phyloP scores from a whole-genome alignment of 768 basidiomycete species.

The Suillus subaureus region DNA sequence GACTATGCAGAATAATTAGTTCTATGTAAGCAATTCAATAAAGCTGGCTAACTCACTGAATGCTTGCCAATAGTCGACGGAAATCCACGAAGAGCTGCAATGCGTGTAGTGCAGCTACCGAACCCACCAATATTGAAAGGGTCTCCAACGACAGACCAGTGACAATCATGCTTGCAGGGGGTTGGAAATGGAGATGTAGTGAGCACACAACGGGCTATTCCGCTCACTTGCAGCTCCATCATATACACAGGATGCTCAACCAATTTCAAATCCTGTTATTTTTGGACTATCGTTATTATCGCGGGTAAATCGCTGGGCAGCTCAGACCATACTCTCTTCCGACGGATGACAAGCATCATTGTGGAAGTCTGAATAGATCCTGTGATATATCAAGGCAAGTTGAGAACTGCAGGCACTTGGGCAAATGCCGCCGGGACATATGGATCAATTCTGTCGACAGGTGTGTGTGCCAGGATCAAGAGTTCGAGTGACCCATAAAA shows the following conservation, averaged over 20 bases:
- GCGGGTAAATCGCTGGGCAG: too few species aligned
- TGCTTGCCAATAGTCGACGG: slow-evolving; percentile 7
- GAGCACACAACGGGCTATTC: background rate
- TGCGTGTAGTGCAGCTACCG: slow-evolving; percentile 4
- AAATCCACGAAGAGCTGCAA: slow-evolving; percentile 12
- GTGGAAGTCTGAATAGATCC: background rate
- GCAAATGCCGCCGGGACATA: background rate
- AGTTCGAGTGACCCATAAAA: background rate
- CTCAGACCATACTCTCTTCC: background rate
- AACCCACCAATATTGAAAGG: slow-evolving; percentile 8
- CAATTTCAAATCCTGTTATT: background rate
- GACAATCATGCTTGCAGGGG: background rate
- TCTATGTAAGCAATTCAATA: background rate
- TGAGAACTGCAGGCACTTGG: background rate
- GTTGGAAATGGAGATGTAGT: background rate
- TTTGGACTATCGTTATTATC: too few species aligned
- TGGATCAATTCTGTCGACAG: background rate
- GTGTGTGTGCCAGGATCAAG: background rate
- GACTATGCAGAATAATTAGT: background rate
- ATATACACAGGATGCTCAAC: background rate
- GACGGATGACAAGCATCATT: background rate
- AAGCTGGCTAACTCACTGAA: slow-evolving; percentile 1
- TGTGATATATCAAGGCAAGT: background rate
- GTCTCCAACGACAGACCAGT: slow-evolving; percentile 10
- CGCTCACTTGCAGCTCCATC: background rate